A percentile compares a stretch with the other conserved stretches of the same genome.
phyloP scores from a whole-genome alignment of 306 rosid species.

The Astragalus membranaceus region DNA sequence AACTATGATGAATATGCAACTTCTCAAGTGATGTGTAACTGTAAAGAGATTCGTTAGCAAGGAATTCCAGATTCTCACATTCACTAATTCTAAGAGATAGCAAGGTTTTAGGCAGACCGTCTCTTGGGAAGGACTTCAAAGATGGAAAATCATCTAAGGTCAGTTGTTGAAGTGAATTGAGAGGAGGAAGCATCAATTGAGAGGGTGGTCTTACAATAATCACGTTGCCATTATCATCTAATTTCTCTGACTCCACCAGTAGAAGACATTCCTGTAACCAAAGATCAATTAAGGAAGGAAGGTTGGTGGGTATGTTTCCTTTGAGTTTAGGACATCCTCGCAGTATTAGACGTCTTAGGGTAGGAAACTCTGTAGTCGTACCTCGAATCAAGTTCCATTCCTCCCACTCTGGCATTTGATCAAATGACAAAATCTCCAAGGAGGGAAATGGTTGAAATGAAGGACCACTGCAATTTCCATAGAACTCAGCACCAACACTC shows the following conservation, averaged over 20 bases:
- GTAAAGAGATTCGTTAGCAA: background rate
- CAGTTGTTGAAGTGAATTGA: background rate
- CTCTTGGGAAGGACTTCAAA: background rate
- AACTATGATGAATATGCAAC: background rate
- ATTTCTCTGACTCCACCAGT: background rate
- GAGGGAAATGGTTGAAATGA: slow-evolving; percentile 12
- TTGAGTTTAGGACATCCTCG: background rate
- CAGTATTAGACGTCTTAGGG: background rate
- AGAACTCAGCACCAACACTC: background rate
- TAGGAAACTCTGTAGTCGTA: background rate
- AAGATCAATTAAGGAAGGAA: background rate
- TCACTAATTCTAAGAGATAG: background rate
- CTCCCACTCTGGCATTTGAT: background rate
- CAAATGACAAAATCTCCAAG: background rate
- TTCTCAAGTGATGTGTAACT: background rate
- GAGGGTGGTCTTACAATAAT: background rate
- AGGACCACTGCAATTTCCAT: background rate
- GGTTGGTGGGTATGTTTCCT: background rate
- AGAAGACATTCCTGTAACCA: background rate
- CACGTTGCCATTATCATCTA: background rate
- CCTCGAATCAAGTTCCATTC: background rate
- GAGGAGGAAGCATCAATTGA: background rate
- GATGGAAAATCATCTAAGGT: background rate
- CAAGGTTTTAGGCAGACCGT: slow-evolving; percentile 1
- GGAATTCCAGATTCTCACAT: background rate